These are phyloP conservation scores for Aureobasidium pullulans DNA, from an alignment of 2,329 filamentous ascomycete species.

Conservation along the genomic window DNA sequence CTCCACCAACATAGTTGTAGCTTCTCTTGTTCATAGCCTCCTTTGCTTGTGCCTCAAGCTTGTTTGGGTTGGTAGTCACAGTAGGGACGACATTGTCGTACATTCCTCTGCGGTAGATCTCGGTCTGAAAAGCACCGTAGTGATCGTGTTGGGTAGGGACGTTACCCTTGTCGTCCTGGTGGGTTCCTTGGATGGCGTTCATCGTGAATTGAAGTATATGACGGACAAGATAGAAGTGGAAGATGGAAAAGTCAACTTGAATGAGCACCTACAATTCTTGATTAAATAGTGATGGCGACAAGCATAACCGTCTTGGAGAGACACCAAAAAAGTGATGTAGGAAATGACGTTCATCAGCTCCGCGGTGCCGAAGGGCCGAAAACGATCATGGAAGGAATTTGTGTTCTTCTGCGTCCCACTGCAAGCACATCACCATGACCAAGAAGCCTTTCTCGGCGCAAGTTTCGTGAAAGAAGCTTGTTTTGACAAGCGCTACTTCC, in stretches of 20 bases:
- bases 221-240: too few relatives aligned
- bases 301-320: neutral
- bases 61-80: conserved; percentile 53
- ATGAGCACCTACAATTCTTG: neutral
- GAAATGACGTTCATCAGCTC: neutral
- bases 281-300: neutral
- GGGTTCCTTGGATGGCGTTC: conserved; percentile 14
- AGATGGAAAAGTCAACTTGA: neutral
- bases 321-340: neutral
- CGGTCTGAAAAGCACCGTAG: conserved; percentile 40
- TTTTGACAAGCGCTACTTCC: neutral
- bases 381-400: neutral
- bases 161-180: neutral
- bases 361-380: neutral
- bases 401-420: too few relatives aligned
- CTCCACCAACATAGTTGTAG: conserved; percentile 35
- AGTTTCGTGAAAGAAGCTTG: neutral
- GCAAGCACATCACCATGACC: too few relatives aligned
- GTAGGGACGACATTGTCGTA: conserved; percentile 41
- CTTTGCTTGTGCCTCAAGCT: conserved; percentile 49
- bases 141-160: conserved; percentile 5
- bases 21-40: conserved; percentile 40
- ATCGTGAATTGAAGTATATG: neutral
- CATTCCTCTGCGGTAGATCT: conserved; percentile 48
- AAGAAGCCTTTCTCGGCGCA: neutral